A percentile compares a stretch with the other conserved stretches of the same genome.
Conservation (phyloP, 352 stramenopile species). For the Pythium volutum region DNA sequence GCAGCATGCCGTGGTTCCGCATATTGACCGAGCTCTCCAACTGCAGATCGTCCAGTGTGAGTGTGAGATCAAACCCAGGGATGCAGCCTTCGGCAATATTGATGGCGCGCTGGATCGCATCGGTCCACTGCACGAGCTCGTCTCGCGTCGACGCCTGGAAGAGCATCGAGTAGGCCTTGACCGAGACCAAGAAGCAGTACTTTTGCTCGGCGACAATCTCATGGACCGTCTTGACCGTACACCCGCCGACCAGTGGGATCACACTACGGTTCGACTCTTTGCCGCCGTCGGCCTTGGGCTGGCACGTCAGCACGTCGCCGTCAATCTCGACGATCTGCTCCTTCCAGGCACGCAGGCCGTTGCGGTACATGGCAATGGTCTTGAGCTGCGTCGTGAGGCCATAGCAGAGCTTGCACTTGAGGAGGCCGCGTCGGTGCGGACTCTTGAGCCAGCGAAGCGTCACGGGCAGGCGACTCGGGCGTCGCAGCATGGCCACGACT, state of each 20-base stretch:
- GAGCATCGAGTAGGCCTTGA: slow-evolving; percentile 56
- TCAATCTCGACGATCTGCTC: slow-evolving; percentile 65
- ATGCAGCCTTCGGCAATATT: slow-evolving; percentile 62
- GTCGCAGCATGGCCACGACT: slow-evolving; percentile 38
- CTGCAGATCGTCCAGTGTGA: slow-evolving; percentile 45
- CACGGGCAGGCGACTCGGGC: slow-evolving; percentile 30
- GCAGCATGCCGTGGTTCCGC: slow-evolving; percentile 28
- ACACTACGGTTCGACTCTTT: slow-evolving; percentile 28
- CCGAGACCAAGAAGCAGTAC: slow-evolving; percentile 66
- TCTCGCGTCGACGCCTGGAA: slow-evolving; percentile 54
- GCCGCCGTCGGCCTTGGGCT: slow-evolving; percentile 21
- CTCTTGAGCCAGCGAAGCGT: slow-evolving; percentile 49
- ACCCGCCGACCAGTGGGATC: slow-evolving; percentile 42
- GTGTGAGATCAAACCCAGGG: slow-evolving; percentile 37
- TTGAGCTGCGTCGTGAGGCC: slow-evolving; percentile 57
- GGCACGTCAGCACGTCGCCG: slow-evolving; percentile 56
- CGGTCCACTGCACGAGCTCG: slow-evolving; percentile 53
- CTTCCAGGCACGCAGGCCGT: slow-evolving; percentile 42
- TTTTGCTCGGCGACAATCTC: slow-evolving; percentile 57
- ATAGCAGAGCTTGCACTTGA: slow-evolving; percentile 52
- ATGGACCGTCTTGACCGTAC: slow-evolving; percentile 59
- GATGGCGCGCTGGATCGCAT: slow-evolving; percentile 67
- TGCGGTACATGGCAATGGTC: slow-evolving; percentile 50
- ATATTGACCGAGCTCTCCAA: slow-evolving; percentile 54
- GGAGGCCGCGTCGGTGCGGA: slow-evolving; percentile 41